phyloP scores from a whole-genome alignment of 73 alveolate genomes.

The Paramecium biaurelia region DNA sequence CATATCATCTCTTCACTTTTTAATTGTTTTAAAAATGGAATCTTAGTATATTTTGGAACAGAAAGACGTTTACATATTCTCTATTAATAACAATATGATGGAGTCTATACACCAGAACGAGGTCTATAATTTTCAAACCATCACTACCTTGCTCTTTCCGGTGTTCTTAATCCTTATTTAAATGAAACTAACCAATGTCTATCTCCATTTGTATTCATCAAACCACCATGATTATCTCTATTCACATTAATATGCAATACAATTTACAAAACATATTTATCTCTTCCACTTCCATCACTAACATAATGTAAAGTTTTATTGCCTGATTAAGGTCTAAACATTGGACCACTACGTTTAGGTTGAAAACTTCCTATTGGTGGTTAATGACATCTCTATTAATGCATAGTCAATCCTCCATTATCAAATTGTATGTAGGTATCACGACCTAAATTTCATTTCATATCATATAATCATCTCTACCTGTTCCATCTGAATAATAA shows the following conservation, averaged over 20 bases:
- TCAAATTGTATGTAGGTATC: conserved; percentile 41
- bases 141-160: background rate
- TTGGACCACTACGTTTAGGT: background rate
- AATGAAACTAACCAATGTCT: conserved; percentile 31
- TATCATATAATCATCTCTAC: background rate
- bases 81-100: background rate
- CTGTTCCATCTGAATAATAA: conserved; percentile 44
- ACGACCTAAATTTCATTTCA: background rate
- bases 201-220: background rate
- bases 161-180: background rate
- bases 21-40: background rate
- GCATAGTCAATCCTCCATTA: conserved; percentile 52
- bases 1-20: conserved; percentile 18
- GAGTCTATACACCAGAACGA: conserved; percentile 6
- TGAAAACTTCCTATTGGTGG: conserved; percentile 26
- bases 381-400: background rate
- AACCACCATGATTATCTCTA: conserved; percentile 47
- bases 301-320: conserved; percentile 48
- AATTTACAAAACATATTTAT: conserved; percentile 53
- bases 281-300: conserved; percentile 61
- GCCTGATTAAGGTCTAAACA: background rate
- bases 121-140: conserved; percentile 7
- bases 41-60: conserved; percentile 7
- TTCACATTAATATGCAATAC: background rate
- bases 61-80: background rate